Evolutionary conservation across 345 rosid species (phyloP), one percentile per base, ranked within the genome.

Genomic region (Salix exigua): DNA sequence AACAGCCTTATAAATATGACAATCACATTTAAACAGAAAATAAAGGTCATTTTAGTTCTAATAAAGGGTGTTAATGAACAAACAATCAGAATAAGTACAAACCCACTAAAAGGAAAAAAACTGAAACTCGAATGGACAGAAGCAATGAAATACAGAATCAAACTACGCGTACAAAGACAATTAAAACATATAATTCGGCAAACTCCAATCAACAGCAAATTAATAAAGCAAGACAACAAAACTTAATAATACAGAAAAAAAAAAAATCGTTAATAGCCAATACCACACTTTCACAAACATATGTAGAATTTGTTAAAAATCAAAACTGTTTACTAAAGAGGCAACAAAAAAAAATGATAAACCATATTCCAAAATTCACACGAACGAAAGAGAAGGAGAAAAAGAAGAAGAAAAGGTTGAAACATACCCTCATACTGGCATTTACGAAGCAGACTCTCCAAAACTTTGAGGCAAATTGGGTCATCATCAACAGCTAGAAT

Each of bases 401-500:
- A 8, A 58, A 51, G 42, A 30, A 31, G 0, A 28, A 62, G 40
- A 38, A 30, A 44, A 58, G 40, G 53, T 23, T 74, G 64, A 50
- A 71, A 31, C 78, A 67, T 72, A 91, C 96, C 96, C n/a, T 88
- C 84, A 70, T 91, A 89, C 60, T 88, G 86, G 87, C 91, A 89
- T 87, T 79, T 84, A 60, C 80, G 87, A 66, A 89, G 90, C 74
- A 89, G 79, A 73, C 5, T 84, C 79, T 85, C 93, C 76, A 91
- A 66, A 63, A 89, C 71, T 79, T 79, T 82, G 68, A 91, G 91
- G 80, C 96, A 91, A 48, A 77, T 85, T 26, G 87, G 91, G 79
- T 91, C 90, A 73, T 89, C 96, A 53, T 91, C 96, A 51, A 89
- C 93, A 13, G 92, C 93, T 35, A 91, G 75, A 75, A 91, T 89